Conservation (phyloP, 202 grass and related monocot genomes). For the Carex sylvatica region DNA sequence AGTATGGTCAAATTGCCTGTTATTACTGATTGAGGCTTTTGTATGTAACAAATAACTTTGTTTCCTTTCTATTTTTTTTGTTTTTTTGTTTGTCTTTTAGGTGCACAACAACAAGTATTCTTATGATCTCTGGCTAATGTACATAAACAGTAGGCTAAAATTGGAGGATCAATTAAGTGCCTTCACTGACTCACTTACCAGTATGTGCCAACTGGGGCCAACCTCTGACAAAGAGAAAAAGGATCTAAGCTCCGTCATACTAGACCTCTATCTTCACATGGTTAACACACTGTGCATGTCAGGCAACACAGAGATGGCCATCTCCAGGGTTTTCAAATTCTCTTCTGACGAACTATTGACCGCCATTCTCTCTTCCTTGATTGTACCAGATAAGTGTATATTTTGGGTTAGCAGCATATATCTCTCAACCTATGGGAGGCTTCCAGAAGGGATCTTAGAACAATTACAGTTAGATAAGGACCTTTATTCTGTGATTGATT, state of each 20-base stretch:
- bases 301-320: conserved; percentile 52
- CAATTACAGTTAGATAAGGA: conserved; percentile 65
- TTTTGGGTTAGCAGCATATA: conserved; percentile 91
- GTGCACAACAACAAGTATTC: conserved; percentile 83
- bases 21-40: conserved; percentile 1
- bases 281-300: conserved; percentile 89
- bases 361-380: conserved; percentile 61
- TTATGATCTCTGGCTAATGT: conserved; percentile 97
- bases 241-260: conserved; percentile 75
- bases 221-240: conserved; percentile 46
- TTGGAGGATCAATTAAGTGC: conserved; percentile 83
- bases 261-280: conserved; percentile 98
- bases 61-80: conserved; percentile 19
- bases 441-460: conserved; percentile 66
- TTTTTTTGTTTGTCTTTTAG: conserved; percentile 73
- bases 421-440: conserved; percentile 68
- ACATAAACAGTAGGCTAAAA: conserved; percentile 93
- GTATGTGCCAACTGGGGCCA: conserved; percentile 61
- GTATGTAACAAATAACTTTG: conserved; percentile 21
- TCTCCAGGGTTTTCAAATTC: conserved; percentile 61
- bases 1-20: not conserved
- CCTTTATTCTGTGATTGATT: conserved; percentile 48
- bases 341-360: conserved; percentile 68
- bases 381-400: conserved; percentile 67
- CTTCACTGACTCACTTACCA: conserved; percentile 71